Base-by-base conservation (phyloP, 495 filamentous ascomycete species). In the Penicillium nucicola region DNA sequence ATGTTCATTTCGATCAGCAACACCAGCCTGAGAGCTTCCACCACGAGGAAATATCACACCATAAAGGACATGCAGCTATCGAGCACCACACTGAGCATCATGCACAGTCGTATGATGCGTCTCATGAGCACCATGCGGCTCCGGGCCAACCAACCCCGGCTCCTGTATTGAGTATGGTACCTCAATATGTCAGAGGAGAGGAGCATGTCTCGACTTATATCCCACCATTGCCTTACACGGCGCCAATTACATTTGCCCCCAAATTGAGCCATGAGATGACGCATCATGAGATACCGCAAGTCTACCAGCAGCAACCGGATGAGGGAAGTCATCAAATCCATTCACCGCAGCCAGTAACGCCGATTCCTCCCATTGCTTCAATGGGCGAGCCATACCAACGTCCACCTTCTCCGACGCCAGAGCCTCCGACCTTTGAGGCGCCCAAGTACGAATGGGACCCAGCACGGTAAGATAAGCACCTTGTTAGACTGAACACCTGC, bases 401-500 rank as follows among this genome's bases (percentile, higher is more conserved):
- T 13, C 62, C 68, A 25, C 70, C 67, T 10, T 76, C 71, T 40
- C 58, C 66, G 4, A 60, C 76, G 40, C 72, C 75, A 34, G 64
- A 70, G 38, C 46, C 38, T 14, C 43, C 59, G 23, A 46, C 52
- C 10, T 79, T 76, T 42, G 72, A 78, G 38, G 72, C 81, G 4
- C 82, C 81, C n/a, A 68, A 68, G 44, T 64, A 75, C 43, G 73
- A 84, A 57, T 89, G 86, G 86, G 83, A 89, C 68, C 81, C 86
- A 8, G 78, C 80, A 54, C 70, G 74, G 85, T 87, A 70, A 58
- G 77, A 19, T 34, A 41, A 22, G 30, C n/a, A 5, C 25, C 19
- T 42, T 17, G 22, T 17, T 22, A 14, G 18, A 9, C 5, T 28
- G 34, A 28, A 15, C 22, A 9, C 17, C 7, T 57, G 53, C 63